phyloP scores from a whole-genome alignment of 148 eudicot species.

The Persicaria tinctoria region DNA sequence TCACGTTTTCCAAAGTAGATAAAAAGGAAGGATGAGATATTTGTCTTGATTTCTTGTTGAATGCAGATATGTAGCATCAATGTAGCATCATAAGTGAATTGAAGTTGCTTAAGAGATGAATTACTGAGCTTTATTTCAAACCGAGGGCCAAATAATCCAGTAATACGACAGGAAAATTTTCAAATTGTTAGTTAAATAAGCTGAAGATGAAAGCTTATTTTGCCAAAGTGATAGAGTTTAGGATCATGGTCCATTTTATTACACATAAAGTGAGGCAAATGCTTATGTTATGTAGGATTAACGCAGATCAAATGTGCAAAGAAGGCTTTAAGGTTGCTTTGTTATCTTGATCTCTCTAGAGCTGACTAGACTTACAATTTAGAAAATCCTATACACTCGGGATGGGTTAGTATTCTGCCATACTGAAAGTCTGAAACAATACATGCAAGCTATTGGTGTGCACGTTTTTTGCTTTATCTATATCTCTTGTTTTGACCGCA shows the following conservation, averaged over 20 bases:
- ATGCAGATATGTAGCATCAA: background rate
- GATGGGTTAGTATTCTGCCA: background rate
- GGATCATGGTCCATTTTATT: background rate
- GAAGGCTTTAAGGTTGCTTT: background rate
- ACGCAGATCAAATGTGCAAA: too few relatives aligned
- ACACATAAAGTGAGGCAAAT: background rate
- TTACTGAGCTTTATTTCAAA: too few relatives aligned
- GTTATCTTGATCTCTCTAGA: background rate
- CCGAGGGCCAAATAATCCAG: background rate
- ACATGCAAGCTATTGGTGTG: background rate
- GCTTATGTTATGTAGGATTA: too few relatives aligned
- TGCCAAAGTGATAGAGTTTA: background rate
- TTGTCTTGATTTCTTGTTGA: background rate
- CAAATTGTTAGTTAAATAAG: background rate
- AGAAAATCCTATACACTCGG: background rate
- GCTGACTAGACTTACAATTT: background rate
- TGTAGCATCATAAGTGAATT: background rate
- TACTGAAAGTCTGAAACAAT: too few relatives aligned
- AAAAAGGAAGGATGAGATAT: background rate
- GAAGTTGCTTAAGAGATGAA: background rate
- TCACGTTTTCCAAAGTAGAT: too few relatives aligned
- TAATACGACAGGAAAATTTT: too few relatives aligned
- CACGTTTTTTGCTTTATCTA: background rate
- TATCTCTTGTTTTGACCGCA: background rate
- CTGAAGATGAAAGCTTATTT: background rate